A percentile compares a stretch with the other conserved stretches of the same genome.
These are phyloP conservation scores for Aspergillus neoniger DNA, from an alignment of 2,329 filamentous ascomycete species.

Conservation along the genomic window DNA sequence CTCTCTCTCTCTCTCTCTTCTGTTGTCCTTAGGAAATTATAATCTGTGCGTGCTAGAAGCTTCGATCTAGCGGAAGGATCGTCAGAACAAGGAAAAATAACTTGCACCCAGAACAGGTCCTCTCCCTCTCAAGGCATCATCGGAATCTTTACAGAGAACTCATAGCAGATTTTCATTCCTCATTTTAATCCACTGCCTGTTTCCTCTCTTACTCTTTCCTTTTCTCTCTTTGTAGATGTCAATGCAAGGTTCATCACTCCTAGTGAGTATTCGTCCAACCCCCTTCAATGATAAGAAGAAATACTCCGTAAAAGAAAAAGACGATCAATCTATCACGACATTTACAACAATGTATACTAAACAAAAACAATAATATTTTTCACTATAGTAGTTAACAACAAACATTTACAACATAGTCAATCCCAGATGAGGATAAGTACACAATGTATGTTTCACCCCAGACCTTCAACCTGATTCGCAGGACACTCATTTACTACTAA, in stretches of 20 bases:
- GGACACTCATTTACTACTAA: too few species aligned
- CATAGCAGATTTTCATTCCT: not conserved
- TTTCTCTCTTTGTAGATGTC: not conserved
- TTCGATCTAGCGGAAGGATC: not conserved
- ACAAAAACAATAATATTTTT: too few species aligned
- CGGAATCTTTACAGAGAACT: not conserved
- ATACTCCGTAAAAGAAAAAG: not conserved
- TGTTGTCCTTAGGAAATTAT: not conserved
- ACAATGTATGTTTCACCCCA: too few species aligned
- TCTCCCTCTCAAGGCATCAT: too few species aligned
- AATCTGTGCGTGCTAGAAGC: not conserved
- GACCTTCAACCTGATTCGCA: too few species aligned
- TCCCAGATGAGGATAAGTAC: too few species aligned
- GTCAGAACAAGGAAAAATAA: not conserved
- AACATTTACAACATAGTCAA: too few species aligned
- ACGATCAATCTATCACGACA: too few species aligned
- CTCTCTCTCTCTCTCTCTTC: too few species aligned
- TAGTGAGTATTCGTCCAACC: not conserved
- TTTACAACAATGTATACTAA: too few species aligned
- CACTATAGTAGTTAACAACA: too few species aligned
- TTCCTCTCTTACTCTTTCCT: not conserved
- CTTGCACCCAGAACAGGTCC: too few species aligned
- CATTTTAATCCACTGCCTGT: not conserved
- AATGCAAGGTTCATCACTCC: conserved; percentile 15
- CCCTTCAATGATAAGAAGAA: not conserved